These are phyloP conservation scores for Candida nitratophila DNA, from an alignment of 805 yeast genomes.

Conservation along the genomic window DNA sequence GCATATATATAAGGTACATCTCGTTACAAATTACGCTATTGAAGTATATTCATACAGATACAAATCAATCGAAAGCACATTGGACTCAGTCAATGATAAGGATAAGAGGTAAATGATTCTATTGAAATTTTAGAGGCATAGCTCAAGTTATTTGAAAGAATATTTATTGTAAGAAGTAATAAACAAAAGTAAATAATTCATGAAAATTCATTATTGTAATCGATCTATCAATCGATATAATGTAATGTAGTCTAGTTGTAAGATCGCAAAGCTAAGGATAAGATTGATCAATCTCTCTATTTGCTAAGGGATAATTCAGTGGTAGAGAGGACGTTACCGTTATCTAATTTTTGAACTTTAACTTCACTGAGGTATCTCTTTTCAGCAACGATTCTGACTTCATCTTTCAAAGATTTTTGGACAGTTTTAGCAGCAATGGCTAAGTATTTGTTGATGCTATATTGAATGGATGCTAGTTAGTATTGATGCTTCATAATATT, in stretches of 20 bases:
- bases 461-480: not conserved
- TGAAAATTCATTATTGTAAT: not conserved
- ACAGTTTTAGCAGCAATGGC: constrained; percentile 85
- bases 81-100: too few species aligned
- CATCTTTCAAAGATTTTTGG: constrained; percentile 84
- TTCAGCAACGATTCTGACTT: constrained; percentile 64
- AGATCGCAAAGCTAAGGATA: not conserved
- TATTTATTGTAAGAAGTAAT: not conserved
- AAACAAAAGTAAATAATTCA: not conserved
- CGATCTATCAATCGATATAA: not conserved
- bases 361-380: constrained; percentile 72
- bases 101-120: too few species aligned
- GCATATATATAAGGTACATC: too few species aligned
- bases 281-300: not conserved
- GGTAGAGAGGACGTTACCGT: constrained; percentile 44
- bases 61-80: too few species aligned
- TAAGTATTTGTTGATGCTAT: constrained; percentile 77
- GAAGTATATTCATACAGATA: too few species aligned
- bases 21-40: too few species aligned
- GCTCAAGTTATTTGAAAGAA: too few species aligned
- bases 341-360: constrained; percentile 60
- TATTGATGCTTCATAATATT: too few species aligned
- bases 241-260: not conserved
- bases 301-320: constrained; percentile 12
- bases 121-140: too few species aligned